Percentiles rank a stretch among this genome's conserved stretches.
phyloP scores from a whole-genome alignment of 176 grass and related monocot genomes.

The Dactylis glomerata region DNA sequence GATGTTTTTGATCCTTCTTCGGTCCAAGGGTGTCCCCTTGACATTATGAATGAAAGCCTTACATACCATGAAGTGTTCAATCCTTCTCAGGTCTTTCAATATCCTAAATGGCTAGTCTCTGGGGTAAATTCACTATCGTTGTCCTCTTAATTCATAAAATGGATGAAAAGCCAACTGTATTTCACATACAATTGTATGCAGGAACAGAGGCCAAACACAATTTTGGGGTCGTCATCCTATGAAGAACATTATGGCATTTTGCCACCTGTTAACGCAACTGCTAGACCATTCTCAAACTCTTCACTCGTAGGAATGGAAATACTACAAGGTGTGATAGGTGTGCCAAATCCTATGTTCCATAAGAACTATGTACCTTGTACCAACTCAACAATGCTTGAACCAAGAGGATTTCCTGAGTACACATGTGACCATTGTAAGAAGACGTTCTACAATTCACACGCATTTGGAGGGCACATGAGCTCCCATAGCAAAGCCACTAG shows the following conservation, averaged over 20 bases:
- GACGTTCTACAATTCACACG: no score
- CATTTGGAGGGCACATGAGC: no score
- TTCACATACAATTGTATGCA: neutral
- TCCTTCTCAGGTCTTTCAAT: neutral
- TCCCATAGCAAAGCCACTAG: no score
- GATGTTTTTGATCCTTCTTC: neutral
- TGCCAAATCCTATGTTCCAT: no score
- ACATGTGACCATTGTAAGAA: no score
- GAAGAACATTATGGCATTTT: neutral
- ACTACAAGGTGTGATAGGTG: no score
- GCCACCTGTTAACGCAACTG: neutral
- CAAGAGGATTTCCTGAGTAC: no score
- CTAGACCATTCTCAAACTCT: neutral
- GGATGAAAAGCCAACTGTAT: neutral
- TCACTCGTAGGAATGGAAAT: no score
- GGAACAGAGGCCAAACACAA: neutral
- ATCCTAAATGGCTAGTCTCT: neutral
- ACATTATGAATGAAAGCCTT: neutral
- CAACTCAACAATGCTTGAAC: no score
- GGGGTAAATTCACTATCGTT: neutral
- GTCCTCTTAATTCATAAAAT: neutral
- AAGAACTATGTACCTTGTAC: no score
- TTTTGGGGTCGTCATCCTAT: neutral
- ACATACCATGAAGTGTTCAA: neutral
- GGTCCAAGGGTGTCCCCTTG: neutral